A percentile compares a stretch with the other conserved stretches of the same genome.
Conservation (phyloP, 2,329 filamentous ascomycete genomes). For the Exophiala oligosperma region DNA sequence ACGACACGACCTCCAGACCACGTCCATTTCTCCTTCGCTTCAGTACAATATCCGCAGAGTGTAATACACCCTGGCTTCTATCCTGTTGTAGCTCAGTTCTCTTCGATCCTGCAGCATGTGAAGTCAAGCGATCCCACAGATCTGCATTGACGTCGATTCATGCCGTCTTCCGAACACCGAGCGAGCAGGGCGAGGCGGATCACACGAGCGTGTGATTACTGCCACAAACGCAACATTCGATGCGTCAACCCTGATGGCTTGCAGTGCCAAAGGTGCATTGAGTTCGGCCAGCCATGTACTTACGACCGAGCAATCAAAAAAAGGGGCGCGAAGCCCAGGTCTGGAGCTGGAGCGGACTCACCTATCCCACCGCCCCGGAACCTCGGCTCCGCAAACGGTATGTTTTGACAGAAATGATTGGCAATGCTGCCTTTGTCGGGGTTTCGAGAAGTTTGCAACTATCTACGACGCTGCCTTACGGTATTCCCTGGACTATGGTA, state of each 20-base stretch:
- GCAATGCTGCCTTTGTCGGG: background rate
- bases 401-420: background rate
- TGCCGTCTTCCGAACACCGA: constrained; percentile 10
- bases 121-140: background rate
- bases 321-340: constrained; percentile 33
- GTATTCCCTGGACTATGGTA: too few species aligned
- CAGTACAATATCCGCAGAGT: too few species aligned
- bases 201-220: constrained; percentile 45
- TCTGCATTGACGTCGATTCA: constrained; percentile 3
- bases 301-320: constrained; percentile 48
- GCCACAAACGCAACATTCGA: constrained; percentile 50
- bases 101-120: background rate
- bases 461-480: too few species aligned
- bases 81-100: too few species aligned
- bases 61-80: too few species aligned
- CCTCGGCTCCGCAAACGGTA: constrained; percentile 3
- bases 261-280: constrained; percentile 52
- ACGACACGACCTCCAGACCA: too few species aligned
- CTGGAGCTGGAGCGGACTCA: background rate
- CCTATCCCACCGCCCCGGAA: background rate
- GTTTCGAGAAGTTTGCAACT: too few species aligned
- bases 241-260: constrained; percentile 39
- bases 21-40: too few species aligned
- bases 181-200: constrained; percentile 17
- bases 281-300: constrained; percentile 52